Conservation (phyloP, 495 filamentous ascomycete species). For the Neurospora sp. region DNA sequence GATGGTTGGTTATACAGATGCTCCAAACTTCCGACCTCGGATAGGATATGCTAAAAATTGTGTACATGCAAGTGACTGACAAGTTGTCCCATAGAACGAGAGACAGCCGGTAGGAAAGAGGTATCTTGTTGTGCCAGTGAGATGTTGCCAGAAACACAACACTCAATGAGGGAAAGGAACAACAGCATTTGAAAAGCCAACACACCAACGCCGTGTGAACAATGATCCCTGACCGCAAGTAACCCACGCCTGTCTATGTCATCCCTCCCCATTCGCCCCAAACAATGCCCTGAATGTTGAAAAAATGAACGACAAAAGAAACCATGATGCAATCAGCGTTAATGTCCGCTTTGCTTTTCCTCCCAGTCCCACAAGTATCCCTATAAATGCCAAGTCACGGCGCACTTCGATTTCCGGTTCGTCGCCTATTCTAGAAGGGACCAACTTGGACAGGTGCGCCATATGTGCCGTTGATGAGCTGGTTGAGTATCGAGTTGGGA, state of each 20-base stretch:
- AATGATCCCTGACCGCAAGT: background rate
- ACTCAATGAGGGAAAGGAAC: background rate
- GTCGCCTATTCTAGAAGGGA: slow-evolving; percentile 43
- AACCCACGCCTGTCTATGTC: background rate
- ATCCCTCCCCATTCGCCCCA: background rate
- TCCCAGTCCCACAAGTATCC: background rate
- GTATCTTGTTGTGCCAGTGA: background rate
- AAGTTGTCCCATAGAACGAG: background rate
- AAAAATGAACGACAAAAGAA: background rate
- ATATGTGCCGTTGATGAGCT: slow-evolving; percentile 70
- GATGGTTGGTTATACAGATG: background rate
- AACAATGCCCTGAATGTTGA: background rate
- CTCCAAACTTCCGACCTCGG: background rate
- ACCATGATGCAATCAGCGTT: background rate
- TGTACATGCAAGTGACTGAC: background rate
- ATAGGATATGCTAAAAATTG: background rate
- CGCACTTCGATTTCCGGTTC: background rate
- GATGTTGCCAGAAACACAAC: background rate
- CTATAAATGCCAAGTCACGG: background rate
- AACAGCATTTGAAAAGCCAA: background rate
- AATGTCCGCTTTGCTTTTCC: background rate
- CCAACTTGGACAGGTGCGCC: slow-evolving; percentile 66
- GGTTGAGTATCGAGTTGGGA: slow-evolving; percentile 60
- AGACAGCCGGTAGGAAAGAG: background rate
- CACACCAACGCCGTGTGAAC: background rate